These are phyloP conservation scores for Penicillium hordei DNA, from an alignment of 2,329 filamentous ascomycete species.

Conservation along the genomic window DNA sequence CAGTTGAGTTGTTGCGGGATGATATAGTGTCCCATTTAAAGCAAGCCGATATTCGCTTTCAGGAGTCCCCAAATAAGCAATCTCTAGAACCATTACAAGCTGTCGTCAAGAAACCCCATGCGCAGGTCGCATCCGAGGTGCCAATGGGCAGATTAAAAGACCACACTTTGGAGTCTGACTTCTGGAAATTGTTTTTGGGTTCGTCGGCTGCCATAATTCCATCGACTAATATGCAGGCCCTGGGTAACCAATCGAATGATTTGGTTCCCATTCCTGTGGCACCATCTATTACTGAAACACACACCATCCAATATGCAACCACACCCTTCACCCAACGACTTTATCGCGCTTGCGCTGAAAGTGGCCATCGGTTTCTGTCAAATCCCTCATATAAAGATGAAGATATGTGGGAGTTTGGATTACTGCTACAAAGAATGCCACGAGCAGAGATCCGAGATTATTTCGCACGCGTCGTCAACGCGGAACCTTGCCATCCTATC, in stretches of 20 bases:
- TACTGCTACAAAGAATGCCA: slow-evolving; percentile 11
- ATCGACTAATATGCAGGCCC: background rate
- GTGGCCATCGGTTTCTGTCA: slow-evolving; percentile 11
- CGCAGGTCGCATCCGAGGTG: background rate
- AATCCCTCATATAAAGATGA: slow-evolving; percentile 6
- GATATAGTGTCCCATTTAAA: slow-evolving; percentile 9
- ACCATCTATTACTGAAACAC: background rate
- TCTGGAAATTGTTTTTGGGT: slow-evolving; percentile 3
- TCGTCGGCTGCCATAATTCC: slow-evolving; percentile 2
- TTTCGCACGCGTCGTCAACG: slow-evolving; percentile 18
- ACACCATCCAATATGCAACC: slow-evolving; percentile 12
- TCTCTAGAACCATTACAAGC: background rate
- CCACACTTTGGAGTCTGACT: background rate
- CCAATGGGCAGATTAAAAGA: background rate
- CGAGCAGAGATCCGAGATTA: slow-evolving; percentile 15
- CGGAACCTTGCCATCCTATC: slow-evolving; percentile 16
- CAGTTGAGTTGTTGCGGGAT: slow-evolving; percentile 7
- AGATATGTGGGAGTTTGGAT: slow-evolving; percentile 14
- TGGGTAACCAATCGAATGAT: background rate
- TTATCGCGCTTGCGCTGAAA: slow-evolving; percentile 14
- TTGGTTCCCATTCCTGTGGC: background rate
- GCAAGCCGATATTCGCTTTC: background rate
- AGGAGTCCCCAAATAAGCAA: background rate
- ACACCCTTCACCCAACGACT: slow-evolving; percentile 16
- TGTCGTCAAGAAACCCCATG: background rate